Base-by-base conservation (phyloP, 1,284 basidiomycete genomes). In the Meripilus lineatus region DNA sequence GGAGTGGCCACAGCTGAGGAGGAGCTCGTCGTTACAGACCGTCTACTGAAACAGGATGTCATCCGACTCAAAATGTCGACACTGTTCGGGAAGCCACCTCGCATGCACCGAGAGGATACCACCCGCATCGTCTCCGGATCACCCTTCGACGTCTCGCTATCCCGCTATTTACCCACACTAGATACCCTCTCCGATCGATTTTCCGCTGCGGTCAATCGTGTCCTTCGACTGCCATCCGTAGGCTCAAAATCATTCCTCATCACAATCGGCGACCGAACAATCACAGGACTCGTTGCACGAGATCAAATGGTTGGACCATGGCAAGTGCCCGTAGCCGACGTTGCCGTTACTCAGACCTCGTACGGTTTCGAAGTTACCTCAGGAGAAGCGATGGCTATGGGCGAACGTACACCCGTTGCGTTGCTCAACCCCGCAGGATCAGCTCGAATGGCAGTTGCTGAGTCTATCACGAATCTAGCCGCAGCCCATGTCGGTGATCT, bases 261-360 rank as follows among this genome's bases (percentile, higher is more conserved):
- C 66, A 99, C 96, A 39, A 99, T 99, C 48, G 95, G 96, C 25
- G 95, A 99, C 63, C 82, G 95, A 42, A 79, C 85, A 36, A 87
- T 99, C 62, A 94, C 94, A 0, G 96, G 95, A 40, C 82, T 99
- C 32, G 93, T 98, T 47, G 84, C 89, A 7, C 81, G 96, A 40
- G 95, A 99, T 63, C 95, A 99, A 67, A 98, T 99, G 95, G 92
- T 98, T 17, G 96, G 95, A 0, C 95, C 94, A 0, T 99, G 91
- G 89, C 95, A 99, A 69, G 90, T 97, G 3, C 95, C 95, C 26
- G 93, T 98, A 5, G 89, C 96, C 14, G 95, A 99, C 55, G 95
- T 98, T 35, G 94, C 95, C 4, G 93, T 98, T 39, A 99, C 95
- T 2, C 84, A 90, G 20, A 79, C 92, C 0, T 84, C 91, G n/a